Base-by-base conservation (phyloP, 2,329 filamentous ascomycete species). In the Aureobasidium pullulans region DNA sequence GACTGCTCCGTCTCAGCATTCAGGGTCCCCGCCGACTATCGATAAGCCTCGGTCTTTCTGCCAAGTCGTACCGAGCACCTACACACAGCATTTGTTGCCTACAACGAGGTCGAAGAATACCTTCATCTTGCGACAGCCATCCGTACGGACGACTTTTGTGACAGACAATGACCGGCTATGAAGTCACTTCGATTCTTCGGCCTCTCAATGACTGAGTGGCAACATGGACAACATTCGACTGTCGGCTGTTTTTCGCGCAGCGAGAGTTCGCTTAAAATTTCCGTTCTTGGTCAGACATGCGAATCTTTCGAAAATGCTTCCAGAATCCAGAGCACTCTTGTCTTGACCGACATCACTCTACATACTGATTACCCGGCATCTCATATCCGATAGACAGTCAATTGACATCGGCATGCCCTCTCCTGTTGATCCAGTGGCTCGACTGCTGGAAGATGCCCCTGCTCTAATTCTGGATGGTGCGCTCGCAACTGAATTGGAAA, bases 401-500 rank as follows among this genome's bases (percentile, higher is more conserved):
- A 40, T 42, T 16, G 15, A 32, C 31, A 10, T n/a, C 9, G 29
- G 42, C 46, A 59, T 44, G 50, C 11, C 49, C 37, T 28, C 31
- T 52, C 11, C 39, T 32, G 19, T 46, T 16, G 37, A 62, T 50
- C 62, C 62, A 31, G 23, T 61, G n/a, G 44, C 31, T 36, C 31
- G 16, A 15, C 34, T 46, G 52, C 39, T 61, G 11, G 31, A 39
- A 9, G 8, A 57, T 19, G 23, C 32, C 10, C 59, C 59, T 43
- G 69, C 69, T 13, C 62, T 78, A 37, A 65, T 77, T 49, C 65
- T 79, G 42, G 77, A 79, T 60, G 77, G 77, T 34, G 77, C 74
- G 5, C 69, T 79, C 6, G 77, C 77, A 29, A 79, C 77, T 4
- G 74, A 78, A 60, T 70, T 79, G 15, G 77, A 79, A 63, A 67